A percentile compares a stretch with the other conserved stretches of the same genome.
Evolutionary conservation across 2,329 filamentous ascomycete species (phyloP).

Genomic region (Polychaeton citri): DNA sequence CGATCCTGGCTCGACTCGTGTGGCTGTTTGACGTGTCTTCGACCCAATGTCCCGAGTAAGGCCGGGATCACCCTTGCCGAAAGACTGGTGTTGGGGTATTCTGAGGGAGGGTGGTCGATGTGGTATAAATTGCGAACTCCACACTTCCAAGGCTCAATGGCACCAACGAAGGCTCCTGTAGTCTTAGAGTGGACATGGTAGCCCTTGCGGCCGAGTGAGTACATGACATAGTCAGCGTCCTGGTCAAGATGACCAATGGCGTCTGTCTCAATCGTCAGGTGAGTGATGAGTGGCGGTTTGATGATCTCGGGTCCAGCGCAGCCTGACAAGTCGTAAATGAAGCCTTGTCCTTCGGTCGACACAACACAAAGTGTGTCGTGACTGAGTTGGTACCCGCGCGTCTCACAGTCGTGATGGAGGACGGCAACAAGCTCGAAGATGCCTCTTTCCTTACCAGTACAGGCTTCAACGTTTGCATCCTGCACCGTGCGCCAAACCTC

Average conservation of each 20-base stretch:
- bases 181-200: constrained; percentile 31
- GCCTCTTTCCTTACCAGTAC: constrained; percentile 19
- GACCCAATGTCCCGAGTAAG: neutral
- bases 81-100: neutral
- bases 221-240: constrained; percentile 27
- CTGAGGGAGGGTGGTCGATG: constrained; percentile 15
- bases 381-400: constrained; percentile 33
- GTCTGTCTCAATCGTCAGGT: constrained; percentile 26
- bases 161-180: constrained; percentile 25
- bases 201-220: constrained; percentile 29
- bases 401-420: constrained; percentile 29
- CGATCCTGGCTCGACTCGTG: neutral
- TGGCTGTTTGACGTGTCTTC: constrained; percentile 8
- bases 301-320: constrained; percentile 8
- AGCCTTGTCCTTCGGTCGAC: constrained; percentile 30
- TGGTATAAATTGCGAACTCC: constrained; percentile 19
- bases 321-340: constrained; percentile 29
- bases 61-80: neutral
- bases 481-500: constrained; percentile 36
- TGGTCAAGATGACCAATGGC: constrained; percentile 35
- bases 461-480: constrained; percentile 22
- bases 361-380: constrained; percentile 33
- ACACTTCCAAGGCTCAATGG: constrained; percentile 23
- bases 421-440: constrained; percentile 28
- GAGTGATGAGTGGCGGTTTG: constrained; percentile 19